Conservation (phyloP, 1,284 basidiomycete genomes). For the Chalciporus sp. region DNA sequence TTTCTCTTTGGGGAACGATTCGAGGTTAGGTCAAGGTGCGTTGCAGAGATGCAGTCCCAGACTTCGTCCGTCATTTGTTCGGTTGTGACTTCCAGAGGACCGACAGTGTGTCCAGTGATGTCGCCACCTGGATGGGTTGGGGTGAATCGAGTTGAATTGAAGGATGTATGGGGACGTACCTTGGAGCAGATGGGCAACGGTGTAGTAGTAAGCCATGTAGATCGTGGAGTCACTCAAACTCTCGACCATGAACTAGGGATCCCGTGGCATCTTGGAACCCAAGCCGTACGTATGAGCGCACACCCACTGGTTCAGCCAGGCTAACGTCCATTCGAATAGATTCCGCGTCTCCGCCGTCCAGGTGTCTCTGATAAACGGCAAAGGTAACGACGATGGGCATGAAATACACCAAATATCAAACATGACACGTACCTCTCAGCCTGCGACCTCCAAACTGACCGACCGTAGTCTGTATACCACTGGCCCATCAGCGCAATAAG, state of each 20-base stretch:
- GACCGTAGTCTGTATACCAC: conserved; percentile 99
- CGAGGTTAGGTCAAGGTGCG: conserved; percentile 72
- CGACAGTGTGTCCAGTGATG: conserved; percentile 79
- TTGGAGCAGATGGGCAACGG: conserved; percentile 88
- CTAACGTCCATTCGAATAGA: conserved; percentile 89
- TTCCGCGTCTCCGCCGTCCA: conserved; percentile 90
- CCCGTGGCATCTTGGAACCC: conserved; percentile 97
- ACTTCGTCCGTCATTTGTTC: conserved; percentile 97
- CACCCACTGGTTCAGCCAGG: conserved; percentile 99
- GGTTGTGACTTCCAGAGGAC: conserved; percentile 83
- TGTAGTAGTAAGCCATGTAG: conserved; percentile 99
- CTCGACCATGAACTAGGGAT: conserved; percentile 95
- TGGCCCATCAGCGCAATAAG: conserved; percentile 98
- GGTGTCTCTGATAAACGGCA: conserved; percentile 62
- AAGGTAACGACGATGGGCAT: neutral
- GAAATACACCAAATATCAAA: neutral
- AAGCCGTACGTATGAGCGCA: conserved; percentile 97
- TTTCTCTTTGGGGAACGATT: conserved; percentile 74
- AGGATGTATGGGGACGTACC: conserved; percentile 44
- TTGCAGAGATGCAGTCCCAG: conserved; percentile 92
- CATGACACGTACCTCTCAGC: conserved; percentile 78
- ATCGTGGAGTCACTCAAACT: conserved; percentile 97
- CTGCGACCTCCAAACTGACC: conserved; percentile 83
- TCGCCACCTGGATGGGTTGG: conserved; percentile 52
- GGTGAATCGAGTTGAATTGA: neutral